Base-by-base conservation (phyloP, 768 basidiomycete species). In the Russula olivacea region DNA sequence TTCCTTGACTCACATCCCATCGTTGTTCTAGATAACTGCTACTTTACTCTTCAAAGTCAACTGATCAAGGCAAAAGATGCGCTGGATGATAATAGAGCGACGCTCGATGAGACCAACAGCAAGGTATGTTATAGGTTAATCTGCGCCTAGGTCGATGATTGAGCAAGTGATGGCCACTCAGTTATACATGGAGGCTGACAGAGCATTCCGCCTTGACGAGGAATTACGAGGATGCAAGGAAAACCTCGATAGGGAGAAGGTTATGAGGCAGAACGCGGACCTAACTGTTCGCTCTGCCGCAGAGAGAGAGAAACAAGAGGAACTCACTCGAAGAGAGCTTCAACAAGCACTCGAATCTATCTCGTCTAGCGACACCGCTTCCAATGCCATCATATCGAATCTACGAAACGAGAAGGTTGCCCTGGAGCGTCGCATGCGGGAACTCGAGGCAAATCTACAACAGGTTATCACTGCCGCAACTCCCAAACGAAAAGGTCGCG, bases 351-450 rank as follows among this genome's bases (percentile, higher is more conserved):
- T 68, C 36, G 65, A 66, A 32, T 56, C 59, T 11, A n/a, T 63
- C 47, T 66, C 67, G 25, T 53, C 55, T 32, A 49, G 51, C 34
- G 65, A 66, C 34, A 55, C 58, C 12, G 36, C 49, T 17, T 60
- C 65, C 17, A 66, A 52, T 14, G 21, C 58, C 1, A 49, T 25
- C 19, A 41, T 68, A 45, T 58, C 59, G 3, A 77, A 51, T 63
- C 71, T 87, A 45, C 79, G 83, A 69, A 77, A 76, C 59, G 87
- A 89, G 66, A 89, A 88, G 66, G 63, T 69, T 40, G 78, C 72
- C 6, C 78, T 87, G 25, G 84, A 88, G 65, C 74, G 74, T 40
- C 82, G 84, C 28, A 75, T 87, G 40, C 79, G 78, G 56, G 86
- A 88, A 70, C 77, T 88, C 54, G 80, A 87, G 69, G 74, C 68